Conservation (phyloP, 2,329 filamentous ascomycete species). For the Epichloe baconii region DNA sequence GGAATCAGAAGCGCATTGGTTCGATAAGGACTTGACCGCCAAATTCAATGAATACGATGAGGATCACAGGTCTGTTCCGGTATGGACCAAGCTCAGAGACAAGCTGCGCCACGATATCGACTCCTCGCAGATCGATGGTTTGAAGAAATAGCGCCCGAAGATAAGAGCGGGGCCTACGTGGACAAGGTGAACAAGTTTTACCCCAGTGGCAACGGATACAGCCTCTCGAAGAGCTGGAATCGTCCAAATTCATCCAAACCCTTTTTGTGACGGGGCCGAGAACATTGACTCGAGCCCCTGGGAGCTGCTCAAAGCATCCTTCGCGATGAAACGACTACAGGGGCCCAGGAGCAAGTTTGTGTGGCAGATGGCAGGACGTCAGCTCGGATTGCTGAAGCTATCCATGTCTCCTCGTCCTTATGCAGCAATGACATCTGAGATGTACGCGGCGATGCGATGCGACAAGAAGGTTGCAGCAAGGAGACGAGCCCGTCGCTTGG, state of each 20-base stretch:
- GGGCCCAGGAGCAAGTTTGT: constrained; percentile 17
- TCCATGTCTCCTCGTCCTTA: constrained; percentile 6
- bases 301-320: constrained; percentile 38
- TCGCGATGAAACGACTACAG: constrained; percentile 27
- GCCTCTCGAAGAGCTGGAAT: constrained; percentile 16
- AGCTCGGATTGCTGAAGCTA: constrained; percentile 36
- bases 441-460: constrained; percentile 24
- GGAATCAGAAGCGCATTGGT: neutral
- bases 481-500: constrained; percentile 9
- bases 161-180: constrained; percentile 8
- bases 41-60: neutral
- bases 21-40: neutral
- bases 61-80: constrained; percentile 12
- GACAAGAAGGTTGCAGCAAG: constrained; percentile 19
- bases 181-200: constrained; percentile 23
- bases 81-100: constrained; percentile 10
- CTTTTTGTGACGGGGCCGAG: constrained; percentile 15
- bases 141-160: constrained; percentile 1
- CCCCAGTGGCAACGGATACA: constrained; percentile 28
- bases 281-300: constrained; percentile 24
- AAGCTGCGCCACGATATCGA: constrained; percentile 17
- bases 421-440: constrained; percentile 21
- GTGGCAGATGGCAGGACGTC: constrained; percentile 35
- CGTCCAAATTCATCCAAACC: constrained; percentile 13
- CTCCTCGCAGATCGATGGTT: constrained; percentile 21